Evolutionary conservation across 331 rosid genomes (phyloP), one percentile per base, ranked within the genome.

Genomic region (Arachis monticola): DNA sequence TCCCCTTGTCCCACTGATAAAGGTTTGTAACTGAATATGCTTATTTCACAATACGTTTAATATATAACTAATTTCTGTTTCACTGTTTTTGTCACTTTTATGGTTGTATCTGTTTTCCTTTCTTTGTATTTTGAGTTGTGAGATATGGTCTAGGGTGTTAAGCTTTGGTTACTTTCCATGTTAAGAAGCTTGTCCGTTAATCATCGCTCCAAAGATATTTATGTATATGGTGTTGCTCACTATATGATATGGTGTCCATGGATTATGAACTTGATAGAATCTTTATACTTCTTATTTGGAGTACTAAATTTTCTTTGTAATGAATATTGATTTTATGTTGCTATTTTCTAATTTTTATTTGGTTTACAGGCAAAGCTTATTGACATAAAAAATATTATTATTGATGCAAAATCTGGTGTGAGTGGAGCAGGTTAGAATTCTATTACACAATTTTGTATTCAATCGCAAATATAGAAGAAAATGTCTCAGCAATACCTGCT

Each of bases 401-500:
- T 92, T 60, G 98, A 91, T 79, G 76, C 99, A 14, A 94, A 94
- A 81, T 94, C 99, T 70, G 97, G 93, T 56, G 99, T 91, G 66
- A 94, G 95, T 57, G 99, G 99, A 77, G 99, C 96, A 84, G 97
- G 99, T 94, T 59, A 73, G 88, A 50, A 47, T 59, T 71, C 84
- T 81, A 58, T 78, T 72, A 69, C 52, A 58, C 58, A 55, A 53
- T 53, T 35, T 65, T 10, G 32, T 38, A 57, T 67, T 69, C 52
- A 9, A 11, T 65, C 62, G 17, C 64, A 11, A 58, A 64, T 42
- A 60, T 53, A 64, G n/a, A 3, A 44, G 60, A 10, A 47, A 47
- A 58, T 46, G 61, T 55, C 57, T 77, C 6, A n/a, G 32, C 67
- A 61, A 41, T 30, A 67, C 56, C 41, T 74, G 64, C 75, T 81